Conservation (phyloP, 345 rosid species). For the Luvunga scandens region DNA sequence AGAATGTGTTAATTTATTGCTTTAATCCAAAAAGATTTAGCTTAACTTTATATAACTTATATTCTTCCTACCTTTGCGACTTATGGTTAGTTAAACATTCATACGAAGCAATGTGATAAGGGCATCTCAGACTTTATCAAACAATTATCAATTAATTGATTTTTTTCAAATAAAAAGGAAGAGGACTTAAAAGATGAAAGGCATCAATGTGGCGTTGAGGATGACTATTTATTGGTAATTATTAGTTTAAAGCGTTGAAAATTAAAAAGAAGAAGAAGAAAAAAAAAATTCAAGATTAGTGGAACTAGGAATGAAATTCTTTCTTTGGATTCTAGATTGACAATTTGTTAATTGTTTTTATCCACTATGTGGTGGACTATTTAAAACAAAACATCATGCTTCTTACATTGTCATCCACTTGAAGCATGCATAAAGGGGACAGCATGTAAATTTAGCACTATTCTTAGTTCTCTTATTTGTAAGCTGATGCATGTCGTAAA, state of each 20-base stretch:
- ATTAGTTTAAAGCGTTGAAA: neutral
- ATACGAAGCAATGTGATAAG: neutral
- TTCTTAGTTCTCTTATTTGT: too few species aligned
- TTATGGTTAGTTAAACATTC: neutral
- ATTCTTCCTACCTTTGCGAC: neutral
- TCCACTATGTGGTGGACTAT: neutral
- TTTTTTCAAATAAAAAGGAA: too few species aligned
- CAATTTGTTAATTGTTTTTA: neutral
- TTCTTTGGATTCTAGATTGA: neutral
- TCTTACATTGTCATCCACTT: constrained; percentile 10
- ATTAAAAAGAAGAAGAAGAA: neutral
- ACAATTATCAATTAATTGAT: neutral
- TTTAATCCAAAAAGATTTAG: neutral
- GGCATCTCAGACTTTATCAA: neutral
- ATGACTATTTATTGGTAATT: neutral
- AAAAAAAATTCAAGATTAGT: neutral
- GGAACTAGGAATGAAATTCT: neutral
- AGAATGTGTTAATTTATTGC: neutral
- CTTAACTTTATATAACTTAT: neutral
- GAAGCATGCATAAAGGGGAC: neutral
- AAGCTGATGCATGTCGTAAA: neutral
- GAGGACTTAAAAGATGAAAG: neutral
- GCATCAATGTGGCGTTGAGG: neutral
- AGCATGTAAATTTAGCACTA: neutral
- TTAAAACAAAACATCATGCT: neutral